Conservation (phyloP, 2,329 filamentous ascomycete genomes). For the Myriosclerotinia curreyana region DNA sequence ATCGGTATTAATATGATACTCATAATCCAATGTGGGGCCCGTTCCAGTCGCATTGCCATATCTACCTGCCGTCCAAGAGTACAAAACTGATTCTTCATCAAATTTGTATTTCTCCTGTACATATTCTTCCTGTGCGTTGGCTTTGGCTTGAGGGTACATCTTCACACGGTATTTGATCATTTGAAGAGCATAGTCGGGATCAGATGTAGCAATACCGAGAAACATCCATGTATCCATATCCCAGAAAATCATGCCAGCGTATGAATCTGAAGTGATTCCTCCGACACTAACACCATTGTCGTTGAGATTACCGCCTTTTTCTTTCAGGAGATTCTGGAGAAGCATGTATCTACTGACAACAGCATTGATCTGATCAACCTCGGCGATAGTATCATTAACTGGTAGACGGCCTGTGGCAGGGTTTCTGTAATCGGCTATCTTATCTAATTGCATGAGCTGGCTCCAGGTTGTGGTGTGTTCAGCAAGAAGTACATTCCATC, state of each 20-base stretch:
- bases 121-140: slow-evolving; percentile 27
- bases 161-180: slow-evolving; percentile 60
- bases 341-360: slow-evolving; percentile 50
- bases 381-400: slow-evolving; percentile 7
- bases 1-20: slow-evolving; percentile 31
- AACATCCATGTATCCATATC: slow-evolving; percentile 34
- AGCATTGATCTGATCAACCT: slow-evolving; percentile 45
- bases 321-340: slow-evolving; percentile 45
- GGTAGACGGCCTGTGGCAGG: slow-evolving; percentile 51
- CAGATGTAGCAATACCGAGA: slow-evolving; percentile 57
- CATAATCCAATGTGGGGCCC: slow-evolving; percentile 26
- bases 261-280: slow-evolving; percentile 61
- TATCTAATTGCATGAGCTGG: slow-evolving; percentile 36
- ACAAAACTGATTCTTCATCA: slow-evolving; percentile 22
- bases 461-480: slow-evolving; percentile 26
- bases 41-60: slow-evolving; percentile 30
- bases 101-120: slow-evolving; percentile 26
- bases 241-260: slow-evolving; percentile 51
- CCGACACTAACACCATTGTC: slow-evolving; percentile 61
- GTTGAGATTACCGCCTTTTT: slow-evolving; percentile 50
- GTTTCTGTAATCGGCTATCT: slow-evolving; percentile 50
- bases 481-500: slow-evolving; percentile 21
- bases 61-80: slow-evolving; percentile 28
- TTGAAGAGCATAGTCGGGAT: slow-evolving; percentile 58
- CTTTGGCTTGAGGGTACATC: slow-evolving; percentile 41